Evolutionary conservation across 2,329 filamentous ascomycete genomes (phyloP).

Genomic region (Paracamarosporium sp.): DNA sequence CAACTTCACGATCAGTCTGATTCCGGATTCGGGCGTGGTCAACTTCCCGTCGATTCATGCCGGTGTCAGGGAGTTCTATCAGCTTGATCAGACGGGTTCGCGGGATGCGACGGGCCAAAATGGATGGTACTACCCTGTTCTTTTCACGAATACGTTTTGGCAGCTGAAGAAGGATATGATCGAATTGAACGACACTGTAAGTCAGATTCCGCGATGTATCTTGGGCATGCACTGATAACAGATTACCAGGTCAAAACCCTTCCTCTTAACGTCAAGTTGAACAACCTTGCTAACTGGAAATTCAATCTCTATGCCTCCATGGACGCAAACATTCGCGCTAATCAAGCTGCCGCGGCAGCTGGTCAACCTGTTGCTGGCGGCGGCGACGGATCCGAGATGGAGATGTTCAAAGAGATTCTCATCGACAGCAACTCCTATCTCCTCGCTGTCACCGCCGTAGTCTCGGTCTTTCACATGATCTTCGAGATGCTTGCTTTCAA

Average conservation of each 20-base stretch:
- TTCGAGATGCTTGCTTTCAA: constrained; percentile 97
- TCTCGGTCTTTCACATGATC: constrained; percentile 88
- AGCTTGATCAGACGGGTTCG: constrained; percentile 79
- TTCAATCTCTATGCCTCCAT: constrained; percentile 84
- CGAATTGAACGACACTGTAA: constrained; percentile 81
- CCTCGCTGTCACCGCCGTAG: constrained; percentile 81
- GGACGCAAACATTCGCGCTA: constrained; percentile 86
- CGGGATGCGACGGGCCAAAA: constrained; percentile 86
- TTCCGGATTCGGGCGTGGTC: constrained; percentile 78
- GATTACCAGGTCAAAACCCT: constrained; percentile 65
- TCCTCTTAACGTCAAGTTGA: constrained; percentile 82
- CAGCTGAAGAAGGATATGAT: constrained; percentile 92
- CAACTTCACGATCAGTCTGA: constrained; percentile 87
- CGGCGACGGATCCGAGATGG: constrained; percentile 91
- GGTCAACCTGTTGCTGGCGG: constrained; percentile 75
- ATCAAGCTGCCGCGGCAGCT: constrained; percentile 75
- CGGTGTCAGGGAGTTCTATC: constrained; percentile 77
- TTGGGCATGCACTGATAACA: neutral
- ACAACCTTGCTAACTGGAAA: constrained; percentile 85
- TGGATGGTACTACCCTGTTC: constrained; percentile 89
- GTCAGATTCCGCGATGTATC: neutral
- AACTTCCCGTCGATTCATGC: constrained; percentile 72
- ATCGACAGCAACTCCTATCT: constrained; percentile 94
- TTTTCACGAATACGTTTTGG: constrained; percentile 98
- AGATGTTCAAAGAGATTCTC: constrained; percentile 95